Evolutionary conservation across 2,329 filamentous ascomycete species (phyloP), one percentile per base, ranked within the genome.

Genomic region (Ceratocystis ficicola): DNA sequence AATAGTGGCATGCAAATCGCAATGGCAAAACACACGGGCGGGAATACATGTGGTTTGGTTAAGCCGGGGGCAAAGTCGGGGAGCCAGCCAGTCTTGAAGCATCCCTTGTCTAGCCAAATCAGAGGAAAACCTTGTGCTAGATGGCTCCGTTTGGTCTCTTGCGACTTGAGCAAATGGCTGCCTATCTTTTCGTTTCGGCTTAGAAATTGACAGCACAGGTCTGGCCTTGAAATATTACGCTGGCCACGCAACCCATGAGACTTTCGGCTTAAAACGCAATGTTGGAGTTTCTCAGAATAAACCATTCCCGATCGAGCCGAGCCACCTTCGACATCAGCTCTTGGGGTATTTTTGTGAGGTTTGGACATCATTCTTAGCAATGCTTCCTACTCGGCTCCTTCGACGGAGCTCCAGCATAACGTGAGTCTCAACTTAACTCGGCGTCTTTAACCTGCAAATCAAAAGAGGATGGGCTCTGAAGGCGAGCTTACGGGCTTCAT

Each of bases 381-480:
- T 15, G 60, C 30, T 15, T 44, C 32, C 60, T 46, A 7, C 52
- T 57, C 52, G 52, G 52, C 52, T 57, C 52, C 50, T 55, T 55
- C 52, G 12, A 57, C 52, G 28, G 28, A 57, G 52, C 52, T 57
- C 28, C 22, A 57, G 7, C 17, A 32, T 57, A 30, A 25, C 30
- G 28, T 25, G 52, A 57, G 48, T 25, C 20, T 57, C 52, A 57
- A 32, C 15, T 12, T 10, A 57, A 17, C 8, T 30, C 52, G 15
- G 28, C 36, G 20, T 57, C 52, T 17, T 57, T 30, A 30, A 57
- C 52, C 28, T 17, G 28, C 52, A 17, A 52, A 57, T 57, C 28
- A 5, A 30, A 25, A 57, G 25, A 30, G 20, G 15, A 57, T 30
- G 17, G 10, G 8, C 22, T 32, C 52, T 30, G 52, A 57, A 12